Base-by-base conservation (phyloP, 441 rosid species). In the Arabidopsis hybrid region DNA sequence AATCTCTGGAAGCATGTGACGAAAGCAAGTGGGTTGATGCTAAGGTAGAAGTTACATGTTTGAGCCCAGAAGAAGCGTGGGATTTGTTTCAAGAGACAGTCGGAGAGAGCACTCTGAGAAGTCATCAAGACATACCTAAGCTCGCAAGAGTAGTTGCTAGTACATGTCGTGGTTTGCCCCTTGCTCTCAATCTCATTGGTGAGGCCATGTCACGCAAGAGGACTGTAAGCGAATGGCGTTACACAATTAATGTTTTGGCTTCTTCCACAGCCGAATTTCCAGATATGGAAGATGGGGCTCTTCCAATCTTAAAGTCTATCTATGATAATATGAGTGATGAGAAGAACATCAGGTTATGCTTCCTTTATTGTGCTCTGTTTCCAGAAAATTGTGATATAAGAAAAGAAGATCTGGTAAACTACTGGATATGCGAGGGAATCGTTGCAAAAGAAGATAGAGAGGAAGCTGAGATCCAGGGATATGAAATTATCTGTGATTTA, bases 121-220 rank as follows among this genome's bases (percentile, higher is more conserved):
- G 17, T 1, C 62, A 81, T 60, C 74, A 36, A 2, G 42, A 53
- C 16, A 69, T 70, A 47, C 46, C 9, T 1, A 8, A 53, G 21
- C 38, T 73, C 0, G 79, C 67, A 3, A 42, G 58, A 51, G n/a
- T 29, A 13, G 36, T 78, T 17, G 77, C 49, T 5, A 4, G 31
- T 46, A 38, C 51, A 13, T 80, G 79, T 7, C 8, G 14, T 8
- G 75, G 78, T 49, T 49, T 49, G 53, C 84, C 84, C 4, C 67
- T 81, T n/a, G 79, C 74, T n/a, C 66, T 81, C 40, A 39, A 51
- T 3, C 43, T 75, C 16, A 38, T 81, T 2, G 72, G 62, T 5
- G 17, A 55, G 16, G 57, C 69, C 29, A 78, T 81, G 82, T 17
- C 77, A 6, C 12, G 6, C 7, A 74, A 56, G 59, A 77, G 32